Conservation (phyloP, 176 grass and related monocot genomes). For the Pharus latifolius region DNA sequence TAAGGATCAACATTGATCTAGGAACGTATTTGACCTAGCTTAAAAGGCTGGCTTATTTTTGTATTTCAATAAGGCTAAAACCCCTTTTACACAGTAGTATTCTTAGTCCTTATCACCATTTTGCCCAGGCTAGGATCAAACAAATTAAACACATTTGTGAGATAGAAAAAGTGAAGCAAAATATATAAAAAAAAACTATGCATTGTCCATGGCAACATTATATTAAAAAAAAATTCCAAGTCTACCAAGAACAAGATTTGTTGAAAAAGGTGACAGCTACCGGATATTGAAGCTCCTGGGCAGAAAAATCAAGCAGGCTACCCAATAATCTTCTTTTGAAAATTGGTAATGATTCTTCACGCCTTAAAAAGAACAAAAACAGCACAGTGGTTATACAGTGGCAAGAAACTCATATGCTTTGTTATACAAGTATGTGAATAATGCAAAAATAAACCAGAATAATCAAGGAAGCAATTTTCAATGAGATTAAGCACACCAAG, state of each 20-base stretch:
- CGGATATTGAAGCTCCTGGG: slow-evolving; percentile 73
- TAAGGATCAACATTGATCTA: too few species aligned
- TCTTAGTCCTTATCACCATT: too few species aligned
- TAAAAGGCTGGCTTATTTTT: too few species aligned
- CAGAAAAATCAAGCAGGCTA: slow-evolving; percentile 71
- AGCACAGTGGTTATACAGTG: slow-evolving; percentile 5
- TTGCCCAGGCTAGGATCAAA: too few species aligned
- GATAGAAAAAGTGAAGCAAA: too few species aligned
- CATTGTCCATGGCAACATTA: too few species aligned
- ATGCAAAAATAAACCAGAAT: neutral
- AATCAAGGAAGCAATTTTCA: neutral
- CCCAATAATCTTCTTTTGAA: slow-evolving; percentile 72
- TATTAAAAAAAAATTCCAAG: too few species aligned
- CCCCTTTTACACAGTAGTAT: too few species aligned
- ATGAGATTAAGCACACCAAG: neutral
- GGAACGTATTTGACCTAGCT: neutral
- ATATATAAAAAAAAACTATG: too few species aligned
- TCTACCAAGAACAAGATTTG: too few species aligned
- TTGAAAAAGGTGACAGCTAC: slow-evolving; percentile 14
- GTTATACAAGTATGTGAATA: neutral
- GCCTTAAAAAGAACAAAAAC: slow-evolving; percentile 44
- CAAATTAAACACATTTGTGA: too few species aligned
- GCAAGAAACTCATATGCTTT: neutral
- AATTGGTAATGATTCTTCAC: slow-evolving; percentile 58
- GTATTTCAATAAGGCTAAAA: too few species aligned